Evolutionary conservation across 192 early-diverging fungal genomes (phyloP), one percentile per base, ranked within the genome.

Genomic region (Backusella luteola): DNA sequence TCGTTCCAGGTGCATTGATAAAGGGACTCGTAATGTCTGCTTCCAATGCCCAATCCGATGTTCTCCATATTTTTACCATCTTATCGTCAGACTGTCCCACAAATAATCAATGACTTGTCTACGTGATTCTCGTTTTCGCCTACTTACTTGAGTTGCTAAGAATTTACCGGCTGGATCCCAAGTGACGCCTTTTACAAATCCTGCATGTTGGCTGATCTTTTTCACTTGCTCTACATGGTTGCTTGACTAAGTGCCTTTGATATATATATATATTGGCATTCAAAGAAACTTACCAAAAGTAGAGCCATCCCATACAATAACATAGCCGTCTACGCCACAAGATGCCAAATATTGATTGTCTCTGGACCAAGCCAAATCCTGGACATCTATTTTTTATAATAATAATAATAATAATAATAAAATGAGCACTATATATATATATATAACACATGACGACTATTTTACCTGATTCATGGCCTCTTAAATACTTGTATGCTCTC

Each of bases 131-230:
- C 34, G 5, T 49, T 38, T 34, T 29, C 44, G 1, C 12, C 56
- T 12, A 63, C 26, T 63, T 63, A 93, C 90, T 85, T 99, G 95
- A 9, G 94, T 90, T 0, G 97, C 97, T 69, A 99, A 81, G 79
- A 91, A 99, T 76, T 94, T 91, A 9, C 97, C 97, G 2, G 94
- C 94, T 3, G 98, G 98, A 82, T 99, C 98, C 89, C 95, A 99
- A 1, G 96, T 90, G 2, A 99, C 79, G 19, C 98, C 98, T 85
- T 99, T 99, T 21, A 99, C 98, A 82, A 98, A 98, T 52, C 94
- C 95, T 34, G 81, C 69, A 69, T 97, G 96, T 34, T 84, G 86
- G 52, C 90, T 86, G 26, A 97, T 80, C 63, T 85, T 90, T 6
- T 86, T 85, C 19, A 97, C 70, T 12, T 87, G 83, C 23, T 92